Evolutionary conservation across 371 early-diverging fungal species (phyloP), one percentile per base, ranked within the genome.

Genomic region (Globomyces sp.): DNA sequence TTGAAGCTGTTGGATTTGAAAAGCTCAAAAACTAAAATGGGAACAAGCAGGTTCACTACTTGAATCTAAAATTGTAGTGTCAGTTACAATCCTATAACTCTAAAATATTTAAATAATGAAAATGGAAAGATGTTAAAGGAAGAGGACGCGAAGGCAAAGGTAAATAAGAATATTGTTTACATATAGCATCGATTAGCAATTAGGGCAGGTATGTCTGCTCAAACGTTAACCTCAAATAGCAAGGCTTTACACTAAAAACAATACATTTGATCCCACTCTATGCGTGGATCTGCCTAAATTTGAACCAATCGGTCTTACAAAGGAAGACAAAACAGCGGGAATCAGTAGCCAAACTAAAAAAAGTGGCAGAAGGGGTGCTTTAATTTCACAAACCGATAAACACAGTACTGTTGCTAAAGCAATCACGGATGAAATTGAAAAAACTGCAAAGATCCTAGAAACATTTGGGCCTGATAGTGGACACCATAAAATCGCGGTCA

Each of bases 211-310:
- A 24, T 24, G 24, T 24, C 24, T 24, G 24, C 24, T 24, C 24
- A 24, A 24, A 24, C 24, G 24, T 24, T 24, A 24, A 24, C 24
- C 24, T 24, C 24, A 24, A 24, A 24, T 24, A 24, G 70, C 77
- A 4, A 61, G 66, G 40, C 66, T 77, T 10, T 79, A 79, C 66
- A 63, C 74, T 8, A 70, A 71, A 50, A 71, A 75, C 68, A 79
- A 79, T 71, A 73, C 74, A 2, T 79, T 77, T 52, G 74, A 79
- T 57, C 80, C 80, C 0, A 50, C 74, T 8, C 52, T 57, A 9
- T 80, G 77, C 57, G 57, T 68, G 46, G 80, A 79, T 57, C 70
- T 77, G 39, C 74, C 68, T 34, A 57, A 62, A 6, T 13, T 58
- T 46, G n/a, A n/a, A 49, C n/a, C 49, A n/a, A 42, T 36, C 36